phyloP scores from a whole-genome alignment of 345 rosid species.

The Trapa bicornis region DNA sequence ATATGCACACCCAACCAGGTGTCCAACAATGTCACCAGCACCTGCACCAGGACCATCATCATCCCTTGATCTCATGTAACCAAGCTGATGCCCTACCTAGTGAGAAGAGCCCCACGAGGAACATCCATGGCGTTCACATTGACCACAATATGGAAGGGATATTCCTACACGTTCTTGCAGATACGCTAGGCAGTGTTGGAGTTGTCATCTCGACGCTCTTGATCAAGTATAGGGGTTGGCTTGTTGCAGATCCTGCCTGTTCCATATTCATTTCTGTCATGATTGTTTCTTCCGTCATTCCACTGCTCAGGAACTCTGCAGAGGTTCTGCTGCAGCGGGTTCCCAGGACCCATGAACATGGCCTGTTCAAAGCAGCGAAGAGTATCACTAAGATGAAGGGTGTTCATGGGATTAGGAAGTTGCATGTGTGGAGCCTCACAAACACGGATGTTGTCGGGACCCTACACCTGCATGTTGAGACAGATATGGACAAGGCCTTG shows the following conservation, averaged over 20 bases:
- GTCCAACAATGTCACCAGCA: neutral
- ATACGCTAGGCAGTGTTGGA: constrained; percentile 95
- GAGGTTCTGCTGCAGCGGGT: constrained; percentile 79
- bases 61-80: constrained; percentile 3
- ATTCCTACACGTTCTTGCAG: constrained; percentile 88
- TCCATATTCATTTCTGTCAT: constrained; percentile 83
- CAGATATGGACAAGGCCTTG: constrained; percentile 44
- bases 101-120: constrained; percentile 10
- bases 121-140: constrained; percentile 39
- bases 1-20: neutral
- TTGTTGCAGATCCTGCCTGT: constrained; percentile 92
- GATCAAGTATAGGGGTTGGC: constrained; percentile 96
- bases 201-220: constrained; percentile 89
- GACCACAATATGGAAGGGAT: constrained; percentile 99
- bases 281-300: constrained; percentile 81
- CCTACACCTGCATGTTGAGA: constrained; percentile 56
- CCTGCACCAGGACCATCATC: neutral
- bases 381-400: constrained; percentile 44
- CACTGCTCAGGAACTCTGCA: constrained; percentile 83
- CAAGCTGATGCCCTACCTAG: neutral
- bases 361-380: constrained; percentile 38
- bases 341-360: constrained; percentile 63
- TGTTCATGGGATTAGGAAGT: constrained; percentile 49
- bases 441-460: constrained; percentile 77
- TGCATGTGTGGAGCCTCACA: constrained; percentile 86